Evolutionary conservation across 441 rosid species (phyloP), one percentile per base, ranked within the genome.

Genomic region (Rhodomyrtus psidioides): DNA sequence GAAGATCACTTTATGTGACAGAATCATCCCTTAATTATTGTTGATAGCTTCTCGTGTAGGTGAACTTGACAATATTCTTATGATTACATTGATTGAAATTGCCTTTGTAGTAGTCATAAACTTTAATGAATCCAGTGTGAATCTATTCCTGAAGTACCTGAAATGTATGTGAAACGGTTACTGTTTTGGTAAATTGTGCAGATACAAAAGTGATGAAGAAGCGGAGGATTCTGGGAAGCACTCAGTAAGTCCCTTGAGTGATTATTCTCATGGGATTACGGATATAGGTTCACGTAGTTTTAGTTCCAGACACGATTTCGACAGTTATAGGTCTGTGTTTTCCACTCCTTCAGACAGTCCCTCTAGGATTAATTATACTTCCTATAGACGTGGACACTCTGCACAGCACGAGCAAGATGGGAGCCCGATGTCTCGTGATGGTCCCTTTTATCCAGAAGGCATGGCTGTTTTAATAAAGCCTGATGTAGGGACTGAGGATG

Each of bases 261-360:
- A 95, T 90, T 93, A 88, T 91, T 88, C 83, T 90, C 95, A 90
- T 62, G 94, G 93, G 86, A 87, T 88, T 89, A 93, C 94, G 46
- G 98, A 95, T 92, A 87, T 93, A 93, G 98, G 96, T 92, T 91
- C 94, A 82, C 89, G 86, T 95, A 95, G 97, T 92, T 87, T 95
- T 96, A 94, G 96, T 87, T 92, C 92, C 93, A 93, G 98, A 87
- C 90, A 91, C 84, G 98, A 96, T 89, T 93, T 92, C 88, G 90
- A 90, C 90, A 89, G 90, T 93, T 94, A 89, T 87, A 94, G 93
- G 87, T 93, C 98, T 57, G 92, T 91, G 86, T 96, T 94, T 87
- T 93, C 97, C 87, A 96, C 97, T 91, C 98, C 98, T 87, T 94
- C 92, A 55, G 95, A 91, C 89, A 96, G 99, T 93, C 98, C 98